Conservation (phyloP, 805 yeast species). For the Torulaspora delbrueckii region DNA sequence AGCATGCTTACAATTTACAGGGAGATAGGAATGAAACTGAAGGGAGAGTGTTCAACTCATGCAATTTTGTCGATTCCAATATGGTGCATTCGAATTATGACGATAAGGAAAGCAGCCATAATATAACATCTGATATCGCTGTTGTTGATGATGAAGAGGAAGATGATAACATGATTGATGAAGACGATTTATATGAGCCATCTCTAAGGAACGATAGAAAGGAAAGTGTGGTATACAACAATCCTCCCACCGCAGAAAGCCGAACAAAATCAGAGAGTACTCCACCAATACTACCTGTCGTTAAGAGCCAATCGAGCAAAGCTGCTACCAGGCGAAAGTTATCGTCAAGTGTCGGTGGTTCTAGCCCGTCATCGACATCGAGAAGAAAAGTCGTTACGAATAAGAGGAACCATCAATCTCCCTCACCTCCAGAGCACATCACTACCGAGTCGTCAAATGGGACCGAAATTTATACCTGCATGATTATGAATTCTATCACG, state of each 20-base stretch:
- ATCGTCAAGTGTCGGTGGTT: not conserved
- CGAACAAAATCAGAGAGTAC: not conserved
- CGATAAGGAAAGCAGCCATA: not conserved
- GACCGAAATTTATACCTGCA: slow-evolving; percentile 19
- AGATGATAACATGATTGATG: slow-evolving; percentile 17
- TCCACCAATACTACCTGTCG: slow-evolving; percentile 2
- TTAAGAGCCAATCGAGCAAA: not conserved
- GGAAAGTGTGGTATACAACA: slow-evolving; percentile 15
- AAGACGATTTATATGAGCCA: slow-evolving; percentile 22
- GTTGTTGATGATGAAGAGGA: slow-evolving; percentile 16
- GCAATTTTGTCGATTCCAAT: slow-evolving; percentile 15
- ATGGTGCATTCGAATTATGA: not conserved
- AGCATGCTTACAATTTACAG: not conserved
- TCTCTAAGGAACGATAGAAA: slow-evolving; percentile 13
- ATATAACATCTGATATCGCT: slow-evolving; percentile 8
- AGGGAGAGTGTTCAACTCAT: slow-evolving; percentile 6
- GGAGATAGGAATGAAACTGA: not conserved
- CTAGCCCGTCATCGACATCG: not conserved
- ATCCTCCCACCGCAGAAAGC: slow-evolving; percentile 1
- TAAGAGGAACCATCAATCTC: slow-evolving; percentile 4
- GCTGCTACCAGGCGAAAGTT: slow-evolving; percentile 3
- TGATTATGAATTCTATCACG: slow-evolving; percentile 25
- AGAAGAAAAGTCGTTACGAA: slow-evolving; percentile 1
- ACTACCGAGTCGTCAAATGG: slow-evolving; percentile 2
- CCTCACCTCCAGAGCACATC: slow-evolving; percentile 6